Conservation (phyloP, 176 grass and related monocot species). For the Juncus effusus region DNA sequence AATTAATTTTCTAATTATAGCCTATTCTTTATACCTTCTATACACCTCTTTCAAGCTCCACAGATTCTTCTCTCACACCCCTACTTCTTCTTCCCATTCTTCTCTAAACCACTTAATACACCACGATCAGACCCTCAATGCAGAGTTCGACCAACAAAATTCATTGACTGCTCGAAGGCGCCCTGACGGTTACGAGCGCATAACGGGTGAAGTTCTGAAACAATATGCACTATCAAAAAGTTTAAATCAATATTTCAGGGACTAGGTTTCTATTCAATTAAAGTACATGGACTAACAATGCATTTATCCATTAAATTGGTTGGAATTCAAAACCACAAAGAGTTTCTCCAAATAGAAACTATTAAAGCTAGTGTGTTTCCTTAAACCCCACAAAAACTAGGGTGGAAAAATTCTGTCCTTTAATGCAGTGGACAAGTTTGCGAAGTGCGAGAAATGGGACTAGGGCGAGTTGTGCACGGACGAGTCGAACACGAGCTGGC, state of each 20-base stretch:
- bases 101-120: background rate
- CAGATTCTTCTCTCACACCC: slow-evolving; percentile 28
- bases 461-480: slow-evolving; percentile 14
- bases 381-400: too few relatives aligned
- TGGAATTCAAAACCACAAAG: too few relatives aligned
- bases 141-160: slow-evolving; percentile 16
- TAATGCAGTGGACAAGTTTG: slow-evolving; percentile 62
- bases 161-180: background rate
- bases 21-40: slow-evolving; percentile 46
- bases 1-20: background rate
- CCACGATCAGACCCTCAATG: slow-evolving; percentile 25
- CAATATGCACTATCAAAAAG: slow-evolving; percentile 12
- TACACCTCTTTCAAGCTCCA: slow-evolving; percentile 58
- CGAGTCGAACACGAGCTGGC: slow-evolving; percentile 50
- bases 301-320: too few relatives aligned
- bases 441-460: slow-evolving; percentile 82
- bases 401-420: too few relatives aligned
- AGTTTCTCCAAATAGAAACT: too few relatives aligned
- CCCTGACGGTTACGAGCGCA: slow-evolving; percentile 48
- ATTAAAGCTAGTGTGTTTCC: too few relatives aligned
- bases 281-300: too few relatives aligned
- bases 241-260: too few relatives aligned
- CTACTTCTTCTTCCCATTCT: too few relatives aligned
- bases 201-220: slow-evolving; percentile 58
- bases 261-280: too few relatives aligned